Conservation (phyloP, 495 filamentous ascomycete genomes). For the Penicillium manginii region DNA sequence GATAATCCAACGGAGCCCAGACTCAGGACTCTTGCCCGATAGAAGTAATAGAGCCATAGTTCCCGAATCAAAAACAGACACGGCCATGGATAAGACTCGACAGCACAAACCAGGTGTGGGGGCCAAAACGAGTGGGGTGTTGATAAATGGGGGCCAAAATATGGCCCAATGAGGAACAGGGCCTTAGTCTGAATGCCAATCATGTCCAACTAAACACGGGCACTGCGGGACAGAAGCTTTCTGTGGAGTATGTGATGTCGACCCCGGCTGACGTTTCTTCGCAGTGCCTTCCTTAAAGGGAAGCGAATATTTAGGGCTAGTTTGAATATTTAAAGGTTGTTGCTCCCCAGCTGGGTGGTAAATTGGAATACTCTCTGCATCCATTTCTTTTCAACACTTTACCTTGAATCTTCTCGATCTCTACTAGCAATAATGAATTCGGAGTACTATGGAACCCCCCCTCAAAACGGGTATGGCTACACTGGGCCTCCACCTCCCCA, state of each 20-base stretch:
- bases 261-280: conserved; percentile 7
- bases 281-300: not conserved
- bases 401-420: conserved; percentile 8
- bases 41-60: too few species aligned
- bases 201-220: too few species aligned
- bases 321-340: conserved; percentile 9
- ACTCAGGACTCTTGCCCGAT: too few species aligned
- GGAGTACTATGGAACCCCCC: conserved; percentile 7
- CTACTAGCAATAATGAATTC: conserved; percentile 11
- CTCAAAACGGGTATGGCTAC: conserved; percentile 11
- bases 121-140: conserved; percentile 9
- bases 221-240: too few species aligned
- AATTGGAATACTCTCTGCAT: conserved; percentile 4
- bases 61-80: too few species aligned
- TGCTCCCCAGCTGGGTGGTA: not conserved
- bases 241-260: too few species aligned
- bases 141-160: conserved; percentile 12
- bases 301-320: too few species aligned
- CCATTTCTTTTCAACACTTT: conserved; percentile 8
- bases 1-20: too few species aligned
- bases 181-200: not conserved
- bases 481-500: conserved; percentile 11
- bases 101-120: conserved; percentile 5
- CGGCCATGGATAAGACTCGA: not conserved
- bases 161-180: conserved; percentile 9